Conservation (phyloP, 345 rosid species). For the Populus deltoides region DNA sequence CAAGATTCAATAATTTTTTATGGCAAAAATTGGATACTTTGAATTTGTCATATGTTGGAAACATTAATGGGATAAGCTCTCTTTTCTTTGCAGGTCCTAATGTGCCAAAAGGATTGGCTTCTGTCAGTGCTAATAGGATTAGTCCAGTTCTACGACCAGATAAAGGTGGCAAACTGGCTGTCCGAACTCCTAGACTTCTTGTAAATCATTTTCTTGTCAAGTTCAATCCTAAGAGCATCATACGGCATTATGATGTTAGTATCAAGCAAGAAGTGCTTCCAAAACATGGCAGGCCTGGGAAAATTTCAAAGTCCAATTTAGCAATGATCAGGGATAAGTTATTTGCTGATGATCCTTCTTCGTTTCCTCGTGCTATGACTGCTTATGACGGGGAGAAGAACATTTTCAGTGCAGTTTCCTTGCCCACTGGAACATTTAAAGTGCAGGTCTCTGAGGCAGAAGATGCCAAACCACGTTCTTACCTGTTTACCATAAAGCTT, state of each 20-base stretch:
- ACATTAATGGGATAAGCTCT: not conserved
- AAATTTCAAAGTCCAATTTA: constrained; percentile 42
- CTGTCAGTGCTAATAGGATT: constrained; percentile 2
- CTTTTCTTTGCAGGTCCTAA: constrained; percentile 10
- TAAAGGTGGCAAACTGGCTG: constrained; percentile 49
- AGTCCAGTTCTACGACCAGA: constrained; percentile 61
- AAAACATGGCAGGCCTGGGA: constrained; percentile 28
- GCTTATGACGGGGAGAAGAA: constrained; percentile 86
- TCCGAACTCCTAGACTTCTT: constrained; percentile 37
- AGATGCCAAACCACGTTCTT: constrained; percentile 34
- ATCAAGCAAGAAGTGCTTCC: constrained; percentile 40
- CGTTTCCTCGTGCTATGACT: constrained; percentile 58
- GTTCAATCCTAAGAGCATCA: constrained; percentile 45
- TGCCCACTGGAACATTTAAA: constrained; percentile 50
- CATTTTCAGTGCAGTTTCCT: constrained; percentile 56
- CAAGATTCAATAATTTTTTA: not conserved
- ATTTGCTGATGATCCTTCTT: constrained; percentile 36
- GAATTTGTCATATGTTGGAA: not conserved
- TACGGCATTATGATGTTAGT: constrained; percentile 65
- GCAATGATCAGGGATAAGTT: constrained; percentile 54
- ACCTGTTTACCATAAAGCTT: constrained; percentile 43
- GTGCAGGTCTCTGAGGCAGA: constrained; percentile 47
- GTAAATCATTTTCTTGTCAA: constrained; percentile 65
- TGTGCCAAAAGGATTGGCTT: constrained; percentile 19
- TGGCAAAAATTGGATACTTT: not conserved